Evolutionary conservation across 345 rosid genomes (phyloP).

Genomic region (Euphorbia peplus): DNA sequence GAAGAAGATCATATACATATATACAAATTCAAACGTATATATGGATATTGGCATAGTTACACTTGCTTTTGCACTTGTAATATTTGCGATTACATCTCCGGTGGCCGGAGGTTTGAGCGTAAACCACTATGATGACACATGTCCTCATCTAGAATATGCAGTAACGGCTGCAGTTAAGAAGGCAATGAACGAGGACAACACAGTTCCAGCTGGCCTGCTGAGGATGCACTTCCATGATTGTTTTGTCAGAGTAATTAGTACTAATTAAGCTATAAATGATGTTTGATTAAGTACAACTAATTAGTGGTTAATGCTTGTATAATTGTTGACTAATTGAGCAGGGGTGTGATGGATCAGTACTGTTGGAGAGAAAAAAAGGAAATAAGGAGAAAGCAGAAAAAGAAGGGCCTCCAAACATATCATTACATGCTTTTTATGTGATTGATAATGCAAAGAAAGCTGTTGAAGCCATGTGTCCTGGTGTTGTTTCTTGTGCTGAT

Average conservation of each 20-base stretch:
- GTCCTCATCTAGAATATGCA: constrained; percentile 54
- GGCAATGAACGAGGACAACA: constrained; percentile 62
- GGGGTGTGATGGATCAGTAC: constrained; percentile 93
- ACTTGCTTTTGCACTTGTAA: constrained; percentile 18
- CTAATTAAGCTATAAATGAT: not conserved
- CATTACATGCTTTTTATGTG: constrained; percentile 82
- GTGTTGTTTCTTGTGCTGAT: constrained; percentile 86
- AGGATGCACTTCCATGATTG: constrained; percentile 93
- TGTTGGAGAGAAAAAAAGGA: constrained; percentile 61
- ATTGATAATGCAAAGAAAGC: constrained; percentile 78
- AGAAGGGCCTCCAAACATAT: constrained; percentile 87
- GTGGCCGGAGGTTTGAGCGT: constrained; percentile 44
- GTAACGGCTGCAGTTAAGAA: constrained; percentile 53
- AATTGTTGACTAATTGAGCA: constrained; percentile 13
- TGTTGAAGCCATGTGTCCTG: constrained; percentile 69
- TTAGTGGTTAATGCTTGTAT: too few relatives aligned
- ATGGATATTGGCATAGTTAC: constrained; percentile 28
- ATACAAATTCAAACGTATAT: not conserved
- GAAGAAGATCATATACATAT: too few relatives aligned
- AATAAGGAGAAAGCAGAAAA: constrained; percentile 70
- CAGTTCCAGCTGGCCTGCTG: constrained; percentile 77
- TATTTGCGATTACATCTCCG: constrained; percentile 26
- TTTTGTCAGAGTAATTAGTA: constrained; percentile 51
- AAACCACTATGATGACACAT: constrained; percentile 54
- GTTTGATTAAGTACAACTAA: not conserved